Evolutionary conservation across 208 protist genomes (phyloP).

Genomic region (Kentomonas sorsogonicus): DNA sequence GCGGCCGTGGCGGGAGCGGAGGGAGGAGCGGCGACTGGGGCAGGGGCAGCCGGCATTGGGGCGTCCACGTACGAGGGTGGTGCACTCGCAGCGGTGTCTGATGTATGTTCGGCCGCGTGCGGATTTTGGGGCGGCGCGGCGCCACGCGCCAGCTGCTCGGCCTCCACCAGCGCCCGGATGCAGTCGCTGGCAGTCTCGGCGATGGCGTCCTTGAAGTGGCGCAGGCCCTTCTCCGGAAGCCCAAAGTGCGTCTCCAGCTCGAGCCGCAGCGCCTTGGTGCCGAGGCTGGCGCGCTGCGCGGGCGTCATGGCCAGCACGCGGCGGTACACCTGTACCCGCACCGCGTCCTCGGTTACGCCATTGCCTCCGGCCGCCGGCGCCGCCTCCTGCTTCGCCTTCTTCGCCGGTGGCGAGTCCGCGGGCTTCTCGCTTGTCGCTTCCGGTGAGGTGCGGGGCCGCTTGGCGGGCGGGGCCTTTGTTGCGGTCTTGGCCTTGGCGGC

Average conservation of each 20-base stretch:
- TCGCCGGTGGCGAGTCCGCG: slow-evolving; percentile 2
- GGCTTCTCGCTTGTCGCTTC: slow-evolving; percentile 4
- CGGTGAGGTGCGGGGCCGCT: no score
- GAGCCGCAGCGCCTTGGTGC: slow-evolving; percentile 57
- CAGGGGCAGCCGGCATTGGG: no score
- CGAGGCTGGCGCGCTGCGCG: slow-evolving; percentile 40
- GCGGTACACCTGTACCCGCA: slow-evolving; percentile 64
- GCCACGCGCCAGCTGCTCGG: slow-evolving; percentile 38
- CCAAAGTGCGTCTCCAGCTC: slow-evolving; percentile 50
- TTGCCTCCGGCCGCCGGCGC: neutral
- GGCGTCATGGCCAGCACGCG: slow-evolving; percentile 47
- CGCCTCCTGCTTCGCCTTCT: slow-evolving; percentile 15
- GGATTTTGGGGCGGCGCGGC: no score
- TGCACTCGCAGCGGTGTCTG: no score
- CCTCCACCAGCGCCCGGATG: slow-evolving; percentile 52
- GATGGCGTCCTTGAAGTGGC: slow-evolving; percentile 51
- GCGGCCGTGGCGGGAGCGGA: no score
- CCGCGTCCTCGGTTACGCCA: slow-evolving; percentile 39
- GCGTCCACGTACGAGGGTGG: no score
- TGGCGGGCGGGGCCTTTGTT: no score
- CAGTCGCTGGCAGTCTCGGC: slow-evolving; percentile 60
- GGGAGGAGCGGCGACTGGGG: no score
- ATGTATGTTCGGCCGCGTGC: no score
- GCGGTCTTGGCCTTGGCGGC: slow-evolving; percentile 10
- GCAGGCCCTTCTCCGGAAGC: slow-evolving; percentile 32